Evolutionary conservation across 176 grass and related monocot genomes (phyloP), one percentile per base, ranked within the genome.

Genomic region (Carex scoparia): DNA sequence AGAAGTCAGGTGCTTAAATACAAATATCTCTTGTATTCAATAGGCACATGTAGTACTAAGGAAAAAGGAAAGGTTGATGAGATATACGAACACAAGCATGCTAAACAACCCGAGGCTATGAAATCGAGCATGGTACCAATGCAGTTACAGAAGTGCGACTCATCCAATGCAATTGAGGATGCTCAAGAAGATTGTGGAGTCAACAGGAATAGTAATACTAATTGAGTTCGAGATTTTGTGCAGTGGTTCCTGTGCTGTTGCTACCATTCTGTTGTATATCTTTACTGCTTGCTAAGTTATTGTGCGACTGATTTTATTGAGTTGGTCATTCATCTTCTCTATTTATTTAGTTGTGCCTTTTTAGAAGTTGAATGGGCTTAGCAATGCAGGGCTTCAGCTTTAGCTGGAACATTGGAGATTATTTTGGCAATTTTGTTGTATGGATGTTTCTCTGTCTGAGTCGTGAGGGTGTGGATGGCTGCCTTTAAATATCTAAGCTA

Each of bases 11-110:
- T 1, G 28, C 49, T 57, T 57, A 74, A 53, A 13, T 51, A 8
- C 70, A 27, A 28, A 1, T 33, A 56, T 33, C 75, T 71, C 28
- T 51, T 78, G 44, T 28, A 3, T 65, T 81, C 85, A 35, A 10
- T 84, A 84, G 73, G 84, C 27, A 27, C 80, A 76, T 84, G 33
- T 62, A 79, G 78, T 37, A 73, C 69, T 33, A 93, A 88, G 86
- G 92, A 93, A 75, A 94, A 97, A 85, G 77, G 30, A 6, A 35
- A 75, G 31, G 88, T 84, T n/a, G 10, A 73, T 38, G 90, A 94
- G 75, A 69, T 84, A 11, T 28, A 18, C n/a, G 92, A 88, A 93
- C 79, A 55, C n/a, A 88, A 89, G 51, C 84, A 57, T 19, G 16
- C 70, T 55, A 16, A 49, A 44, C 16, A 53, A 58, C n/a, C 44